These are phyloP conservation scores for Microdochium nivale DNA, from an alignment of 2,329 filamentous ascomycete species.

Conservation along the genomic window DNA sequence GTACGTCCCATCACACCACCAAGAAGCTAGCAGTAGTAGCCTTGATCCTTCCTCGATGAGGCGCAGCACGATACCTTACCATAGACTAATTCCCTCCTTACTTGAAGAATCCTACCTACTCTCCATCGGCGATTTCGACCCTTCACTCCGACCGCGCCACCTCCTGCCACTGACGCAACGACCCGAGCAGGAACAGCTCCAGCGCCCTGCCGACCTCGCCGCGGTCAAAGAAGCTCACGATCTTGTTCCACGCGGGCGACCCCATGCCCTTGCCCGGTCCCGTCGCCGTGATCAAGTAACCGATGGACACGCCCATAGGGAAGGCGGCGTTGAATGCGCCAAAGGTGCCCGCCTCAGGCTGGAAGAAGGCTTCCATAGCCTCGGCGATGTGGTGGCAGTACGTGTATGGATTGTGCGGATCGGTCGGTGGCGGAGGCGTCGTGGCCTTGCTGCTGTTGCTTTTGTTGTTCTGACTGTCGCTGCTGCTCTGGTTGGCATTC, in stretches of 20 bases:
- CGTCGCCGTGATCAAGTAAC: slow-evolving; percentile 6
- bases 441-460: no score
- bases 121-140: no score
- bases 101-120: no score
- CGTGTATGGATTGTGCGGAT: slow-evolving; percentile 2
- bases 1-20: no score
- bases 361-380: slow-evolving; percentile 7
- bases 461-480: no score
- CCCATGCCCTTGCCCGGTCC: slow-evolving; percentile 3
- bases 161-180: neutral
- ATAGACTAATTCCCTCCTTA: no score
- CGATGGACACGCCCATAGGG: slow-evolving; percentile 7
- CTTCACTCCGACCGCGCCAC: neutral
- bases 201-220: slow-evolving; percentile 1
- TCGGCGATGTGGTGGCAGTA: slow-evolving; percentile 9
- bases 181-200: neutral
- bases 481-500: neutral
- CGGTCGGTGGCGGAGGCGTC: neutral
- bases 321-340: slow-evolving; percentile 6
- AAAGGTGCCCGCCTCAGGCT: slow-evolving; percentile 5
- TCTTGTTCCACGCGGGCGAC: slow-evolving; percentile 2
- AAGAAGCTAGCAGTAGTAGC: no score
- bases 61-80: no score
- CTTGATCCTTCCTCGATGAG: no score
- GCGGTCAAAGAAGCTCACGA: slow-evolving; percentile 4